A percentile compares a stretch with the other conserved stretches of the same genome.
These are phyloP conservation scores for Eucalyptus camaldulensis DNA, from an alignment of 345 rosid genomes.

Conservation along the genomic window DNA sequence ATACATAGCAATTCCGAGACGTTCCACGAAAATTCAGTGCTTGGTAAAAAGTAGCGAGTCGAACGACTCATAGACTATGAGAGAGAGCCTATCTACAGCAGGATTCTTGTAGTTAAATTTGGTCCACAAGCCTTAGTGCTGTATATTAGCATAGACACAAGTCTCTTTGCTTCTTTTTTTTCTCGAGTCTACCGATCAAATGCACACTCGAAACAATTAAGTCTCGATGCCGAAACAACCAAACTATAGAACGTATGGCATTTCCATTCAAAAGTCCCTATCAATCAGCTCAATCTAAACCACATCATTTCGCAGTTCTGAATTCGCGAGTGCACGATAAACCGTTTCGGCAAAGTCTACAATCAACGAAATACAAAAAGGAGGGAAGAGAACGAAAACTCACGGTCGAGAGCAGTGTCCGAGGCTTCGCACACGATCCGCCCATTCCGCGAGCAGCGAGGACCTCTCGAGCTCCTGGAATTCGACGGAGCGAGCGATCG, in stretches of 20 bases:
- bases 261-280: not conserved
- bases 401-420: conserved; percentile 29
- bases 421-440: conserved; percentile 45
- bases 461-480: conserved; percentile 15
- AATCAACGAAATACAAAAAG: not conserved
- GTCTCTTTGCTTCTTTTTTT: not conserved
- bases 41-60: not conserved
- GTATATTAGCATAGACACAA: not conserved
- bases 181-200: not conserved
- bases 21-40: not conserved
- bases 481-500: conserved; percentile 9
- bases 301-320: not conserved
- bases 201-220: not conserved
- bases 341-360: not conserved
- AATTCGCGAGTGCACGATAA: not conserved
- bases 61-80: not conserved
- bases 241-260: not conserved
- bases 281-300: not conserved
- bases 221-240: not conserved
- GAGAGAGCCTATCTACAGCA: not conserved
- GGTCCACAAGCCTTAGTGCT: not conserved
- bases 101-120: not conserved
- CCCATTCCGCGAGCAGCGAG: conserved; percentile 1
- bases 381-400: not conserved
- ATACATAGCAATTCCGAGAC: not conserved